These are phyloP conservation scores for Apiotrichum brassicae DNA, from an alignment of 1,284 basidiomycete genomes.

Conservation along the genomic window DNA sequence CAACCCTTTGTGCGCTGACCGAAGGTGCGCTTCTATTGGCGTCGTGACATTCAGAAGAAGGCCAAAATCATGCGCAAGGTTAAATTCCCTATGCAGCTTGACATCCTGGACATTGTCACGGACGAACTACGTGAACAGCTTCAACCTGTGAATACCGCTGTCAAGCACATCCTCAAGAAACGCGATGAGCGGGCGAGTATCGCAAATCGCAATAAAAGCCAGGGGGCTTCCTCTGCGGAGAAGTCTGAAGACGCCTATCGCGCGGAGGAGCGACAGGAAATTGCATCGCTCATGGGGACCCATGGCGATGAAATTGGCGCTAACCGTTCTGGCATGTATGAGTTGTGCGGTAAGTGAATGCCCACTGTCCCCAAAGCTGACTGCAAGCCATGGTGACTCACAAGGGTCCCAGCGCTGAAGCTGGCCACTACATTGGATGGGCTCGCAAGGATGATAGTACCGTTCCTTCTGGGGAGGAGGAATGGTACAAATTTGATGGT, in stretches of 20 bases:
- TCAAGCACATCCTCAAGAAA: constrained; percentile 76
- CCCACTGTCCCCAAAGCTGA: neutral
- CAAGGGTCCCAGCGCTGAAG: constrained; percentile 90
- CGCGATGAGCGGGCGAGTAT: constrained; percentile 77
- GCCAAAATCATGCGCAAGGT: constrained; percentile 94
- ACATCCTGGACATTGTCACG: constrained; percentile 72
- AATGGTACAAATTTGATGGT: constrained; percentile 66
- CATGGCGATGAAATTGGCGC: constrained; percentile 15
- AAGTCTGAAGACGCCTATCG: constrained; percentile 39
- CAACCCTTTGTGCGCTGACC: constrained; percentile 54
- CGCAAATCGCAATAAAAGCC: constrained; percentile 62
- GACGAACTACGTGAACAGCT: constrained; percentile 70
- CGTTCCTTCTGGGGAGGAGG: constrained; percentile 34
- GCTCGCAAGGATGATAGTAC: constrained; percentile 30
- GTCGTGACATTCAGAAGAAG: constrained; percentile 82
- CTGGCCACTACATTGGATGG: constrained; percentile 86
- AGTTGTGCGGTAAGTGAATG: constrained; percentile 41
- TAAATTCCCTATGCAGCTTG: constrained; percentile 75
- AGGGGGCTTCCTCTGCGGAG: constrained; percentile 10
- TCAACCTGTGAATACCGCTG: constrained; percentile 61
- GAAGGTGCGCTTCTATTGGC: constrained; percentile 80
- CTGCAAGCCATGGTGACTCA: constrained; percentile 80
- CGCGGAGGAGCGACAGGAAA: constrained; percentile 38
- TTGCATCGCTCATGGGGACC: constrained; percentile 24
- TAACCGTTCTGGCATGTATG: constrained; percentile 43